Evolutionary conservation across 768 basidiomycete species (phyloP), one percentile per base, ranked within the genome.

Genomic region (Trametes coccinea): DNA sequence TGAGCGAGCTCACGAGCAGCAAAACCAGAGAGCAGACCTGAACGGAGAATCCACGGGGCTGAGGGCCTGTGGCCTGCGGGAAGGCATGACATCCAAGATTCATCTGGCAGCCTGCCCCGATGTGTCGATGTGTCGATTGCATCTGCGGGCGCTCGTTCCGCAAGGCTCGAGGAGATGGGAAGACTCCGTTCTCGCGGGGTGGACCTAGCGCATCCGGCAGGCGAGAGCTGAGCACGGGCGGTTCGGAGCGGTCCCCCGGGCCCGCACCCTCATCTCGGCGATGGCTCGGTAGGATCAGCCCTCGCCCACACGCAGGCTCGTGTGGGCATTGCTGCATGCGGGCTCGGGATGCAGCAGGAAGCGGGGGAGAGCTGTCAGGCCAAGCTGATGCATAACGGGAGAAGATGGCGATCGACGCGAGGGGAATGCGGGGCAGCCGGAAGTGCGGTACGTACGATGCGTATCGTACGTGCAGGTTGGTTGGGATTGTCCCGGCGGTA

Each of bases 231-330:
- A 17, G 31, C 39, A 30, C 56, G 56, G 56, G 40, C n/a, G 46
- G 54, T 22, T 47, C 17, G 44, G 34, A 33, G 47, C 37, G 33
- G 29, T 13, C 30, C 53, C 53, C 44, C 43, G 44, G 16, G 44
- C 27, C 11, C 55, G 34, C 22, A 17, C 40, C 47, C 50, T 50
- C 60, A 49, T 61, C 17, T 56, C 54, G 60, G 60, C 49, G 60
- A 50, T 61, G 60, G 43, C 60, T 61, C 60, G 60, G 60, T 56
- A 61, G 60, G 60, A 61, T 55, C 53, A 53, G 56, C 56, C 30
- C 47, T 43, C 39, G 48, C 37, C 40, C 31, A n/a, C 39, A 22
- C 37, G 10, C 27, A 16, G 33, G 14, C 29, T 31, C 34, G 29
- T 53, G 48, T 30, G 31, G 31, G 31, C 41, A 45, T 30, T 27